A percentile compares a stretch with the other conserved stretches of the same genome.
Evolutionary conservation across 345 rosid species (phyloP).

Genomic region (Arabis hirsuta): DNA sequence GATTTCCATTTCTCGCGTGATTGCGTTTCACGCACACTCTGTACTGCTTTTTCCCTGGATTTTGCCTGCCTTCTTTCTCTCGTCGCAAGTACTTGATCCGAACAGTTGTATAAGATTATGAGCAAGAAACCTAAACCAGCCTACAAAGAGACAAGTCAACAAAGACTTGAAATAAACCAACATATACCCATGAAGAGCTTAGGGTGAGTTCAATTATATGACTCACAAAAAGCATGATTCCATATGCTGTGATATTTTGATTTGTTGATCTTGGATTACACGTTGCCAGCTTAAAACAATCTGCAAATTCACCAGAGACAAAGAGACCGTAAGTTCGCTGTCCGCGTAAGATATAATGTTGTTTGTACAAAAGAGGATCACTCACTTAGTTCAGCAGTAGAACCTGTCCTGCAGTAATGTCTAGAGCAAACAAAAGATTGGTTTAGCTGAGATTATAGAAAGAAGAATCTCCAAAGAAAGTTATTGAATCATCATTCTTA

Average conservation of each 20-base stretch:
- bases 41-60: conserved; percentile 90
- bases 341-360: neutral
- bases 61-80: conserved; percentile 85
- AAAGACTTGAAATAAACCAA: neutral
- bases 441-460: conserved; percentile 16
- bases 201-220: conserved; percentile 33
- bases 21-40: conserved; percentile 78
- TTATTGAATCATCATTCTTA: conserved; percentile 41
- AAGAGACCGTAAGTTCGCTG: neutral
- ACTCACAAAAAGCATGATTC: conserved; percentile 91
- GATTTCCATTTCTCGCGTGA: conserved; percentile 88
- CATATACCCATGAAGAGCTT: neutral
- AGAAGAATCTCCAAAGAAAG: conserved; percentile 27
- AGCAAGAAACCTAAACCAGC: conserved; percentile 78
- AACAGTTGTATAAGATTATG: conserved; percentile 86
- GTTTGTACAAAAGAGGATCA: conserved; percentile 10
- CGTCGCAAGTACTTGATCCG: conserved; percentile 93
- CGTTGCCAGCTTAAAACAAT: conserved; percentile 74
- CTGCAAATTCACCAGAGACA: conserved; percentile 55
- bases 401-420: conserved; percentile 90
- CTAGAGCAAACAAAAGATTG: conserved; percentile 55
- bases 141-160: conserved; percentile 44
- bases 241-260: conserved; percentile 93
- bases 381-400: conserved; percentile 68
- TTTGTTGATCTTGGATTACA: conserved; percentile 77